These are phyloP conservation scores for Cystobasidiopsis lactophilus DNA, from an alignment of 768 basidiomycete genomes.

Conservation along the genomic window DNA sequence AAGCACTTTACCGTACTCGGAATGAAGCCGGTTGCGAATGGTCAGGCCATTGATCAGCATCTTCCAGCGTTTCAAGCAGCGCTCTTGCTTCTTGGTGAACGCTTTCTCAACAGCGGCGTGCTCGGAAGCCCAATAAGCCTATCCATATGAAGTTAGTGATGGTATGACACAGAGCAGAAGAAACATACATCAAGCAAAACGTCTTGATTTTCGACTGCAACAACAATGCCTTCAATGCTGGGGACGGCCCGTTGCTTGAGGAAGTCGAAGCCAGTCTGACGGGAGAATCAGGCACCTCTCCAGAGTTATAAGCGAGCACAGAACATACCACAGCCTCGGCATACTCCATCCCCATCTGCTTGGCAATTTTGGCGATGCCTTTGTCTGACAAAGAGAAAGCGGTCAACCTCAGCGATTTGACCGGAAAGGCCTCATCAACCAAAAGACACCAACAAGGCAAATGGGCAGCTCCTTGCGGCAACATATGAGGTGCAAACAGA, in stretches of 20 bases:
- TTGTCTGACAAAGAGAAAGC: slow-evolving; percentile 37
- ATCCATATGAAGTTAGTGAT: background rate
- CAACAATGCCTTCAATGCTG: slow-evolving; percentile 60
- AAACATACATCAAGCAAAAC: slow-evolving; percentile 48
- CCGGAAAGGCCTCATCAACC: background rate
- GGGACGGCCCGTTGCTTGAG: slow-evolving; percentile 74
- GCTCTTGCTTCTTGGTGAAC: slow-evolving; percentile 48
- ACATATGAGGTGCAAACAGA: slow-evolving; percentile 82
- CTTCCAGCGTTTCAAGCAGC: slow-evolving; percentile 66
- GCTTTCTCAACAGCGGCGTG: slow-evolving; percentile 56
- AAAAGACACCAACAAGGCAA: slow-evolving; percentile 51
- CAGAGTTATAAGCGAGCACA: slow-evolving; percentile 7
- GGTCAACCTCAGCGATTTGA: background rate
- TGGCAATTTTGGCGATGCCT: slow-evolving; percentile 69
- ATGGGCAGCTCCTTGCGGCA: slow-evolving; percentile 66
- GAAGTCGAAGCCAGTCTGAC: slow-evolving; percentile 86
- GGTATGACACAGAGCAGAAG: background rate
- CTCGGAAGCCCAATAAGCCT: slow-evolving; percentile 75
- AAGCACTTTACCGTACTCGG: slow-evolving; percentile 1
- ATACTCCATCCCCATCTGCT: slow-evolving; percentile 62
- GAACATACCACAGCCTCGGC: slow-evolving; percentile 81
- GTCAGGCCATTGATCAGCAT: slow-evolving; percentile 70
- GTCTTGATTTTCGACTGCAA: slow-evolving; percentile 57
- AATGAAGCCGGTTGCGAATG: slow-evolving; percentile 38
- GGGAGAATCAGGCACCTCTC: background rate